phyloP scores from a whole-genome alignment of 2,329 filamentous ascomycete genomes.

The Ceratocystis ficicola region DNA sequence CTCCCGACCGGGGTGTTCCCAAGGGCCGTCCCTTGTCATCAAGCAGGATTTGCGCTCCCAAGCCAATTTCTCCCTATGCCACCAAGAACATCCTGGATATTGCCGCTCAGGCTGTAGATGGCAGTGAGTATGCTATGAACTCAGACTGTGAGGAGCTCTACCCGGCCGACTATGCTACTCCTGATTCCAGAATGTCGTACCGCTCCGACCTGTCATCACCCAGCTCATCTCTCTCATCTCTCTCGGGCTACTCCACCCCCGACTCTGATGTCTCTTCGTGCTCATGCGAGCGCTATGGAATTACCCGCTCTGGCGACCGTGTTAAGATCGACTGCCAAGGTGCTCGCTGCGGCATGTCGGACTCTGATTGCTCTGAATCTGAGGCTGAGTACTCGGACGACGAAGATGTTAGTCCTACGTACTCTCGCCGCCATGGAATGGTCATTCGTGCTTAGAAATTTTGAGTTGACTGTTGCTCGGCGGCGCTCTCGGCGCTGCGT shows the following conservation, averaged over 20 bases:
- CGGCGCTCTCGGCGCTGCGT: not conserved
- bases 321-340: conserved; percentile 96
- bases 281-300: conserved; percentile 92
- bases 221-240: conserved; percentile 58
- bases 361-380: conserved; percentile 43
- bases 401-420: conserved; percentile 33
- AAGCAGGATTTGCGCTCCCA: conserved; percentile 81
- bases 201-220: conserved; percentile 63
- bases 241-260: conserved; percentile 68
- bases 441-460: conserved; percentile 34
- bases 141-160: conserved; percentile 28
- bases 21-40: conserved; percentile 81
- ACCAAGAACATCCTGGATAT: conserved; percentile 73
- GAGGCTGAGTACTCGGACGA: conserved; percentile 36
- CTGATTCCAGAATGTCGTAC: conserved; percentile 59
- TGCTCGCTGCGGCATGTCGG: conserved; percentile 55
- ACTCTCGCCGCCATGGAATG: conserved; percentile 52
- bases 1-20: conserved; percentile 55
- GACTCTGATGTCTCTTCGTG: conserved; percentile 66
- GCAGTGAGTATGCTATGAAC: conserved; percentile 46
- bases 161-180: conserved; percentile 47
- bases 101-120: conserved; percentile 56
- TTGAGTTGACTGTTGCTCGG: not conserved
- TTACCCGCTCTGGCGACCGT: conserved; percentile 82
- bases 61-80: conserved; percentile 76